A percentile compares a stretch with the other conserved stretches of the same genome.
Evolutionary conservation across 2,329 filamentous ascomycete genomes (phyloP).

Genomic region (Talaromyces sp.): DNA sequence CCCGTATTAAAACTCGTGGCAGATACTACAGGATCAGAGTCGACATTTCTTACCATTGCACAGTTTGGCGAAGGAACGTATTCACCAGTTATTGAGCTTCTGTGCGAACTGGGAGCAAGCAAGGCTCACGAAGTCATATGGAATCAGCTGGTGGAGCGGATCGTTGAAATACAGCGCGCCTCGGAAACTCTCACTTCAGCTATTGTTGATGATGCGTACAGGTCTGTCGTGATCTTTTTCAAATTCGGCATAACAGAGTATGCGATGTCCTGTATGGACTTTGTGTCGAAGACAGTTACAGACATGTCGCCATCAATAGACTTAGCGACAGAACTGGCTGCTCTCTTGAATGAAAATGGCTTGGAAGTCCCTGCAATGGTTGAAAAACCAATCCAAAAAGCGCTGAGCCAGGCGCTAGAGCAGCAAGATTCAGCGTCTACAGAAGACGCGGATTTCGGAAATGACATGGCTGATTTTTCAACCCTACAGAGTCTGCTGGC

Average conservation of each 20-base stretch:
- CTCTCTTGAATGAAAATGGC: slow-evolving; percentile 20
- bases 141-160: slow-evolving; percentile 15
- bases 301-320: background rate
- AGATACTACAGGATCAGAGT: slow-evolving; percentile 16
- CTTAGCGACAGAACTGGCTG: slow-evolving; percentile 1
- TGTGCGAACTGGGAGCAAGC: slow-evolving; percentile 26
- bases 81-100: slow-evolving; percentile 26
- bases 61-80: slow-evolving; percentile 1
- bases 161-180: background rate
- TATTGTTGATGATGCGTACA: slow-evolving; percentile 22
- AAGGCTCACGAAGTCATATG: slow-evolving; percentile 24
- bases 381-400: background rate
- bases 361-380: slow-evolving; percentile 21
- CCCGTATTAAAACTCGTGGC: slow-evolving; percentile 25
- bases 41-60: slow-evolving; percentile 3
- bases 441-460: slow-evolving; percentile 21
- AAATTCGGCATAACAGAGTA: slow-evolving; percentile 22
- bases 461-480: slow-evolving; percentile 25
- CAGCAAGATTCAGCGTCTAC: background rate
- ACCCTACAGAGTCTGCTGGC: slow-evolving; percentile 25
- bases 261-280: slow-evolving; percentile 24
- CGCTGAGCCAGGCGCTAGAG: background rate
- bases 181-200: slow-evolving; percentile 13
- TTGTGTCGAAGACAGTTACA: background rate
- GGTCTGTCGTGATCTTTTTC: slow-evolving; percentile 27